Evolutionary conservation across 73 alveolate species (phyloP).

Genomic region (Paramecium pentaurelia): DNA sequence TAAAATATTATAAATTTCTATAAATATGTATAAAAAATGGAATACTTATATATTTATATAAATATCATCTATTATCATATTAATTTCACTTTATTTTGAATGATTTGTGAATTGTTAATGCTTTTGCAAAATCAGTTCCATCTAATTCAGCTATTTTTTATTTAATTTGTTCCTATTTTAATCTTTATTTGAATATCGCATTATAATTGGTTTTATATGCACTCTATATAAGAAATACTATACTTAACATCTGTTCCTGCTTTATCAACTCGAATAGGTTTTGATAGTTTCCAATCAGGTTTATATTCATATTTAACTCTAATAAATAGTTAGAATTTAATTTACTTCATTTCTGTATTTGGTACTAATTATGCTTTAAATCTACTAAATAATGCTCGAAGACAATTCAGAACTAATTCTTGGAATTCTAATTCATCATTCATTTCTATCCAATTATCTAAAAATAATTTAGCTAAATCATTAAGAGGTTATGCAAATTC

Average conservation of each 20-base stretch:
- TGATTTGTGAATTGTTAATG: conserved; percentile 34
- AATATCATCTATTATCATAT: background rate
- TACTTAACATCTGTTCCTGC: conserved; percentile 56
- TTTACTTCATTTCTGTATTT: conserved; percentile 52
- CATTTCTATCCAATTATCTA: conserved; percentile 59
- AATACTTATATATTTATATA: background rate
- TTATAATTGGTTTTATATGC: conserved; percentile 59
- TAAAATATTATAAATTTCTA: no score
- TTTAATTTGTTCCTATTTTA: conserved; percentile 45
- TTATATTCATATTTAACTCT: conserved; percentile 44
- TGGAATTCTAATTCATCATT: conserved; percentile 57
- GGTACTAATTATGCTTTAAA: conserved; percentile 53
- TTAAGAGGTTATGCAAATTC: conserved; percentile 52
- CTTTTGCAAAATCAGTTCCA: conserved; percentile 55
- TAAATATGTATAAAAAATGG: no score
- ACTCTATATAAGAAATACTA: background rate
- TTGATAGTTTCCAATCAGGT: conserved; percentile 54
- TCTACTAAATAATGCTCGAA: conserved; percentile 34
- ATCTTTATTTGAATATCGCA: conserved; percentile 58
- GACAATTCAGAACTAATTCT: conserved; percentile 51
- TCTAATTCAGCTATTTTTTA: conserved; percentile 51
- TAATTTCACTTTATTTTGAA: conserved; percentile 34
- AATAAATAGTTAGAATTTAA: background rate
- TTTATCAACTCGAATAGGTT: conserved; percentile 56
- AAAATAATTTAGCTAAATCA: conserved; percentile 53